Evolutionary conservation across 2,329 filamentous ascomycete species (phyloP).

Genomic region (Penicillium sp.): DNA sequence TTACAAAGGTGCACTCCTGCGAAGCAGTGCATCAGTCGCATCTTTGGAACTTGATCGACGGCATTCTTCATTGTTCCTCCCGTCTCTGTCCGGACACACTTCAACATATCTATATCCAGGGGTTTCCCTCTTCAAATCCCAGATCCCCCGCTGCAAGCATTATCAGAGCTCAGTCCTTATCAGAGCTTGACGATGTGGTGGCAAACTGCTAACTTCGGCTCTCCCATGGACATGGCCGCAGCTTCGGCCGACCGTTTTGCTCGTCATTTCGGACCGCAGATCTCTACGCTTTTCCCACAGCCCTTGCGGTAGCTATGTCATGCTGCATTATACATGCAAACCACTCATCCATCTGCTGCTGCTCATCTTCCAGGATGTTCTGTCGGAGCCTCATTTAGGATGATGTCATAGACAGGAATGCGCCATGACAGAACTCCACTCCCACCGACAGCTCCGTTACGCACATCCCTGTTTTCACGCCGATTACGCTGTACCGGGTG

Average conservation of each 20-base stretch:
- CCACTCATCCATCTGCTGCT: not conserved
- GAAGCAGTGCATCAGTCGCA: too few species aligned
- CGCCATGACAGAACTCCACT: not conserved
- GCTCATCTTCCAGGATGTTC: not conserved
- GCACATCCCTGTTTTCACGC: not conserved
- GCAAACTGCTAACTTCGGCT: not conserved
- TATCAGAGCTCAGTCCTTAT: not conserved
- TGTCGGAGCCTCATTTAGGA: not conserved
- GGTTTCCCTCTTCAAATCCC: not conserved
- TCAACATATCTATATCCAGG: not conserved
- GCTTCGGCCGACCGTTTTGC: not conserved
- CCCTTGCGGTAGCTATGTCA: not conserved
- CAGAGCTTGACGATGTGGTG: not conserved
- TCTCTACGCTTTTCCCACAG: not conserved
- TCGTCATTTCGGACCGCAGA: not conserved
- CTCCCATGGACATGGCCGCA: not conserved
- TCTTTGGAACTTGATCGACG: too few species aligned
- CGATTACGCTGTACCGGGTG: not conserved
- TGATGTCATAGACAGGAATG: not conserved
- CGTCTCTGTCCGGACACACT: not conserved
- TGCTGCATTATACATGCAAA: not conserved
- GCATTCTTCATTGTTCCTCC: too few species aligned
- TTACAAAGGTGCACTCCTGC: too few species aligned
- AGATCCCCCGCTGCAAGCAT: too few species aligned
- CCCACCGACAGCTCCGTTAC: not conserved